phyloP scores from a whole-genome alignment of 306 rosid genomes.

The Citrullus mucosospermus region DNA sequence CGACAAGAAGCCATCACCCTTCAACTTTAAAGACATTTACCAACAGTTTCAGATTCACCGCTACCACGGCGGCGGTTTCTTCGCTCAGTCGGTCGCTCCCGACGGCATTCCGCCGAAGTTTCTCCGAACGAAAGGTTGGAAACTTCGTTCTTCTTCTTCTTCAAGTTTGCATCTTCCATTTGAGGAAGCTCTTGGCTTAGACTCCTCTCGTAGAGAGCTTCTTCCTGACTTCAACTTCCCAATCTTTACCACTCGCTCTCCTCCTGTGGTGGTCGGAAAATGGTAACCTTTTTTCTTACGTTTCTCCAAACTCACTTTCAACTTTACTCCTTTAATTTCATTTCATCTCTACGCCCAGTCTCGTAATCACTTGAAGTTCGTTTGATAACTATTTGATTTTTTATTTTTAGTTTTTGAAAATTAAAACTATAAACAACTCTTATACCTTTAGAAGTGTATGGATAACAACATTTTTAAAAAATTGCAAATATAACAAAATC shows the following conservation, averaged over 20 bases:
- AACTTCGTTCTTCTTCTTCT: conserved; percentile 11
- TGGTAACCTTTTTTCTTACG: conserved; percentile 18
- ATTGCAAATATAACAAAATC: too few species aligned
- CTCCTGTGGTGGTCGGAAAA: conserved; percentile 44
- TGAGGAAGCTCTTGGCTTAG: conserved; percentile 56
- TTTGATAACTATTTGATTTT: too few species aligned
- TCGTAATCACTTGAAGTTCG: too few species aligned
- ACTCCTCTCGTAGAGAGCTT: conserved; percentile 25
- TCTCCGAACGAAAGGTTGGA: conserved; percentile 71
- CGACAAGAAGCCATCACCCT: conserved; percentile 50
- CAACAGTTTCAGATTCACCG: conserved; percentile 60
- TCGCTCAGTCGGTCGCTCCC: conserved; percentile 51
- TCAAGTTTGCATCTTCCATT: not conserved
- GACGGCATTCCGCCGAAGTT: conserved; percentile 69
- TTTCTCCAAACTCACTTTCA: not conserved
- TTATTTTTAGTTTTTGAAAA: too few species aligned
- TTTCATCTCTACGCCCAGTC: too few species aligned
- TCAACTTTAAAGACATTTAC: conserved; percentile 49
- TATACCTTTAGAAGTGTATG: too few species aligned
- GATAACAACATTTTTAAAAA: too few species aligned
- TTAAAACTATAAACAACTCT: too few species aligned
- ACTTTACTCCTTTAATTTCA: too few species aligned
- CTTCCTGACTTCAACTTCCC: conserved; percentile 57
- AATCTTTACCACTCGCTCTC: conserved; percentile 33
- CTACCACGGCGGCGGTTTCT: conserved; percentile 59